A percentile compares a stretch with the other conserved stretches of the same genome.
phyloP scores from a whole-genome alignment of 169 alveolate species.

The Plasmodium relictum region DNA sequence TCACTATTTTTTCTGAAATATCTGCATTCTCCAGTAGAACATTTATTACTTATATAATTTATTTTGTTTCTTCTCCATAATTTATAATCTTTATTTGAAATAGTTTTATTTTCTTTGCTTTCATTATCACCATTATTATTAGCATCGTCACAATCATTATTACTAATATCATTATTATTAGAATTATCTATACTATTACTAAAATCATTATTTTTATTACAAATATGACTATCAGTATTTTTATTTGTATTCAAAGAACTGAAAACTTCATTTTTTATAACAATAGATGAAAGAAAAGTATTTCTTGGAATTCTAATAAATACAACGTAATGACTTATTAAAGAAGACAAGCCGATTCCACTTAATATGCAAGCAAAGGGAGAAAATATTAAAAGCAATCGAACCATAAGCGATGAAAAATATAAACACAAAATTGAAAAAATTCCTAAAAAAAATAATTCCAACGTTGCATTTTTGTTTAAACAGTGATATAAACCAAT shows the following conservation, averaged over 20 bases:
- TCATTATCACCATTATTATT: background rate
- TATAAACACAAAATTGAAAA: constrained; percentile 65
- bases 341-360: constrained; percentile 94
- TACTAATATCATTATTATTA: background rate
- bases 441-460: constrained; percentile 67
- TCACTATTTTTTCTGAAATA: background rate
- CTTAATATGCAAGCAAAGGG: constrained; percentile 93
- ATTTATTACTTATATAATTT: no score
- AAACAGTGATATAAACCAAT: constrained; percentile 79
- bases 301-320: constrained; percentile 6
- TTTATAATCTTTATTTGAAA: background rate
- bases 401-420: constrained; percentile 95
- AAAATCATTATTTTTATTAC: background rate
- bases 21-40: no score
- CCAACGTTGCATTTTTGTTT: constrained; percentile 33
- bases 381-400: constrained; percentile 94
- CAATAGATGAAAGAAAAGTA: constrained; percentile 17
- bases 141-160: background rate
- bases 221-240: background rate
- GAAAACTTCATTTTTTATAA: background rate
- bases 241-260: background rate
- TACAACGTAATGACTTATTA: constrained; percentile 82
- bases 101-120: background rate
- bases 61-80: no score
- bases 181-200: background rate